Evolutionary conservation across 2,329 filamentous ascomycete genomes (phyloP).

Genomic region (Myriosclerotinia scirpicola): DNA sequence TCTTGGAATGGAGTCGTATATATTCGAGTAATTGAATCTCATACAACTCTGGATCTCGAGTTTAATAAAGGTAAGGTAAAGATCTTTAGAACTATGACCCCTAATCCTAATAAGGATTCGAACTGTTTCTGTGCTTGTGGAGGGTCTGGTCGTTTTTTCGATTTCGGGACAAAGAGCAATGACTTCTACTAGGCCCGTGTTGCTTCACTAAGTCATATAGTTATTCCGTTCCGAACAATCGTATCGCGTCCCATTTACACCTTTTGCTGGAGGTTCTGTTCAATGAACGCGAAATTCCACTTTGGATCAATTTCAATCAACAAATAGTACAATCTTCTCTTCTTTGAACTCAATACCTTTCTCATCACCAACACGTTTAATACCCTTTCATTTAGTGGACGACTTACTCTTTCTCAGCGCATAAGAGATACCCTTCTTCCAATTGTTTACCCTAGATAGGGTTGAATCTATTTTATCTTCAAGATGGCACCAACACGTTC

Average conservation of each 20-base stretch:
- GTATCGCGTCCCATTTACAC: conserved; percentile 21
- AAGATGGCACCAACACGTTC: conserved; percentile 57
- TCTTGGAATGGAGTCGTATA: neutral
- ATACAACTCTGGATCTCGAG: neutral
- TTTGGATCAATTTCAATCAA: conserved; percentile 22
- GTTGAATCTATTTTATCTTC: conserved; percentile 32
- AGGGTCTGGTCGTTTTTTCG: conserved; percentile 10
- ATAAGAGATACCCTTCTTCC: conserved; percentile 27
- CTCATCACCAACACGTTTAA: conserved; percentile 30
- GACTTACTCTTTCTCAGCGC: conserved; percentile 18
- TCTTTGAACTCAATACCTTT: neutral
- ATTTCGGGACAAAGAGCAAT: conserved; percentile 9
- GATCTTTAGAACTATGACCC: conserved; percentile 9
- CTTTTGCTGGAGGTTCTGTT: conserved; percentile 15
- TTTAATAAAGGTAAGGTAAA: no score
- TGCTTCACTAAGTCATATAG: neutral
- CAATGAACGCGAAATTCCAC: conserved; percentile 22
- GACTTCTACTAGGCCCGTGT: neutral
- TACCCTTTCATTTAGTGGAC: neutral
- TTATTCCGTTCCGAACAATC: conserved; percentile 17
- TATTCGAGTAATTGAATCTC: neutral
- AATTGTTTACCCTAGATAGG: conserved; percentile 31
- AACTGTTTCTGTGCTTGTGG: conserved; percentile 1
- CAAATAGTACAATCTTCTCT: conserved; percentile 21
- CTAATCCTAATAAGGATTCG: neutral